Base-by-base conservation (phyloP, 345 rosid genomes). In the Orychophragmus violaceus region DNA sequence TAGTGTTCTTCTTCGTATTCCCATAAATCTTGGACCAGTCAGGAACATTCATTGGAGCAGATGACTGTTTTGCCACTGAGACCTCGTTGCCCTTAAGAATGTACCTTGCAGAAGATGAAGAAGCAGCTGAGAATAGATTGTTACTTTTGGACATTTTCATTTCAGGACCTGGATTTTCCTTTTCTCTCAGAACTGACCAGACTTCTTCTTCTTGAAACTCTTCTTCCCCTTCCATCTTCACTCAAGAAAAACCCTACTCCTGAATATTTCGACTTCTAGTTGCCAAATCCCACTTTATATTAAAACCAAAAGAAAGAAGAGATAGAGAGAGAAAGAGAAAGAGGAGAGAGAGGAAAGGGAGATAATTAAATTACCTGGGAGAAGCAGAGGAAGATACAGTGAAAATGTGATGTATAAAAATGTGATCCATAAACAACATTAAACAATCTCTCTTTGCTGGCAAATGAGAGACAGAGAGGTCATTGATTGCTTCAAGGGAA, bases 1-100 rank as follows among this genome's bases (percentile, higher is more conserved):
- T 70, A 3, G 57, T 36, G 48, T 10, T 41, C 48, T 14, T 41
- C 46, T 41, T 41, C 48, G 48, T 41, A 29, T 70, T 69, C 27
- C 96, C 89, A 60, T 90, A 90, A 70, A 88, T 80, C 80, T 86
- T 85, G 37, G 98, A 83, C 98, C 97, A 90, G 71, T 90, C 93
- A 35, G 97, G 98, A 56, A 90, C 78, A 69, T 82, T 83, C 58
- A 94, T 69, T 5, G 97, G 97, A 64, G 88, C 85, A 12, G 99
- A 85, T 23, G 92, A 83, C 62, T 75, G 88, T 36, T 64, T 82
- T 58, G 25, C 58, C 51, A 68, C 39, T 10, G 64, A 13, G 46
- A 78, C 54, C 33, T 56, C 57, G 21, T 64, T 27, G 2, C 41
- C 54, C 58, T 64, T 71, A 8, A 64, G 59, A 57, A 72, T 63